Base-by-base conservation (phyloP, 2,329 filamentous ascomycete genomes). In the Alternaria tenuissima region DNA sequence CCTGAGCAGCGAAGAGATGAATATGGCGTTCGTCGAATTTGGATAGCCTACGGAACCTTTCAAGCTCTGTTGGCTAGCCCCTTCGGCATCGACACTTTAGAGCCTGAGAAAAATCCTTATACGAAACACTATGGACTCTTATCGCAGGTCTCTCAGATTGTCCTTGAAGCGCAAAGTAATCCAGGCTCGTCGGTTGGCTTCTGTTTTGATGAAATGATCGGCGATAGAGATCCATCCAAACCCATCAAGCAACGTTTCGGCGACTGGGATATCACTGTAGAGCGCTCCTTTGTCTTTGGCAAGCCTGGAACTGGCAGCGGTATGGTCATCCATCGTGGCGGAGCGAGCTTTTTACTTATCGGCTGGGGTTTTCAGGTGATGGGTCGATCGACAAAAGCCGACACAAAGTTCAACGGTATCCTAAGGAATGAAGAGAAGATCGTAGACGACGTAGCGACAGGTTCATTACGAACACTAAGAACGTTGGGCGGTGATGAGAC, bases 1-100 rank as follows among this genome's bases (percentile, higher is more conserved):
- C 84, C 84, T 0, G 84, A 86, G 71, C 84, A 85, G 64, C 75
- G 83, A 5, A 77, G 84, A 12, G 83, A 85, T 54, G 82, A 82
- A 74, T 65, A 69, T 6, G 72, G 72, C 4, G 67, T 66, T 4
- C 61, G 72, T 20, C 63, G 72, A 1, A 61, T 73, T 6, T 74
- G 72, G 72, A 57, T 62, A 7, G 71, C 70, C 1, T 73, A 73
- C 38, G 69, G 63, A 16, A 71, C 69, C 63, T 43, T 67, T 61
- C 16, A 61, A 66, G 12, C 61, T 69, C 9, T 69, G 53, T 6
- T 69, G 56, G 55, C 69, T 59, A 59, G 57, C 12, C 72, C 72
- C 0, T 74, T 74, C 20, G 69, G 80, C 5, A 81, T 82, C 47
- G 82, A 84, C 57, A 82, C 81, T 0, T 59, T 81, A 0, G 61